phyloP scores from a whole-genome alignment of 495 filamentous ascomycete genomes.

The Penicilliopsis zonata region DNA sequence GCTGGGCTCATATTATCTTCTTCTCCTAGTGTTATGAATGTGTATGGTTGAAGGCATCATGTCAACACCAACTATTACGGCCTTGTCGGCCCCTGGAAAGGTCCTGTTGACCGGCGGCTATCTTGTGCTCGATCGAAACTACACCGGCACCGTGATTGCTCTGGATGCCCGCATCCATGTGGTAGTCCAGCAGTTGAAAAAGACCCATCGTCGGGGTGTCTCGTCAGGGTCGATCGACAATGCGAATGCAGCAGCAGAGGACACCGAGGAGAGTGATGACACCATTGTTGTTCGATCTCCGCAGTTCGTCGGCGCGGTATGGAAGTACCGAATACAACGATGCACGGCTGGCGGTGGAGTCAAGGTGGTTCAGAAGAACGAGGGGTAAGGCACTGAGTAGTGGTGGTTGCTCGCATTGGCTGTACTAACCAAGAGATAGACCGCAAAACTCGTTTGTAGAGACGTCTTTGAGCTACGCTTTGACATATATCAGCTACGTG shows the following conservation, averaged over 20 bases:
- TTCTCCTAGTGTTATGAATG: too few relatives aligned
- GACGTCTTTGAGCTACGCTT: conserved; percentile 73
- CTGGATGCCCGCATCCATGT: conserved; percentile 90
- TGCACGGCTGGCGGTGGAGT: conserved; percentile 62
- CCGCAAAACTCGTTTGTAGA: conserved; percentile 75
- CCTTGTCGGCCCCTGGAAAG: conserved; percentile 89
- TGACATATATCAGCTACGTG: conserved; percentile 62
- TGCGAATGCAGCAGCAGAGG: conserved; percentile 6
- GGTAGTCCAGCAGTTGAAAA: conserved; percentile 46
- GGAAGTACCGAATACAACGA: conserved; percentile 69
- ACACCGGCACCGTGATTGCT: conserved; percentile 86
- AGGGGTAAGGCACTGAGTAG: too few relatives aligned
- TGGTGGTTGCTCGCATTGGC: too few relatives aligned
- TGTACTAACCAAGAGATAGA: conserved; percentile 8
- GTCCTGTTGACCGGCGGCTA: conserved; percentile 92
- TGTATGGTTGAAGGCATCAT: too few relatives aligned
- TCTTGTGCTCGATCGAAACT: conserved; percentile 78
- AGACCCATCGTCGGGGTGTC: conserved; percentile 17
- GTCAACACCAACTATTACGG: conserved; percentile 25
- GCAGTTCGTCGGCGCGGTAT: conserved; percentile 76
- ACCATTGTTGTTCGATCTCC: conserved; percentile 73
- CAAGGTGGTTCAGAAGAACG: conserved; percentile 57
- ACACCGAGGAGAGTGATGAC: conserved; percentile 28
- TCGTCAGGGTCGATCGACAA: conserved; percentile 10
- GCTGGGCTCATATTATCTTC: too few relatives aligned